Conservation (phyloP, 495 filamentous ascomycete species). For the Xylaria acuta region DNA sequence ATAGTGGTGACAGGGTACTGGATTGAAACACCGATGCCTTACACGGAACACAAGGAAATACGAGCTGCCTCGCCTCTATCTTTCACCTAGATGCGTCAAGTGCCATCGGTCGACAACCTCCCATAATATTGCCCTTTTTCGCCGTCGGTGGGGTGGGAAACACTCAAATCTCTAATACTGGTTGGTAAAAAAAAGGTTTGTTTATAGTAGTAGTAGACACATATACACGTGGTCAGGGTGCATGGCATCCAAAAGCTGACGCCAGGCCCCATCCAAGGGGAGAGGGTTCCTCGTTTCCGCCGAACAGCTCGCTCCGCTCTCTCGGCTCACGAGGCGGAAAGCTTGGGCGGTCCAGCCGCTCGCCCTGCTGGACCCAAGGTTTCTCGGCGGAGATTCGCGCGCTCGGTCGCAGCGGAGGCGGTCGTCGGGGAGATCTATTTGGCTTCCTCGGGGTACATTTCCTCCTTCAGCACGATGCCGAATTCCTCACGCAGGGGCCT, state of each 20-base stretch:
- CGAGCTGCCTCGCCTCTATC: constrained; percentile 25
- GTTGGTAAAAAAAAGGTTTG: constrained; percentile 21
- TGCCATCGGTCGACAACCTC: not conserved
- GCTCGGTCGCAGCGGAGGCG: constrained; percentile 6
- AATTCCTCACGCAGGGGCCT: constrained; percentile 92
- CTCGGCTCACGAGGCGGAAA: not conserved
- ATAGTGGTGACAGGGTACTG: not conserved
- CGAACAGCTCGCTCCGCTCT: constrained; percentile 14
- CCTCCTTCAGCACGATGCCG: constrained; percentile 89
- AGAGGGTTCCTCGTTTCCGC: constrained; percentile 11
- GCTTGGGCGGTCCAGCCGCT: not conserved
- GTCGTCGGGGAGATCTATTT: constrained; percentile 49
- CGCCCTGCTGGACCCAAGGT: not conserved
- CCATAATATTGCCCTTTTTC: not conserved
- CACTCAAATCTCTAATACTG: constrained; percentile 28
- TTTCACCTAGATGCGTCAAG: constrained; percentile 15
- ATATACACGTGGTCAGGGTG: constrained; percentile 37
- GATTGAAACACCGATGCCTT: constrained; percentile 22
- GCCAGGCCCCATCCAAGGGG: constrained; percentile 24
- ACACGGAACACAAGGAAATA: constrained; percentile 19
- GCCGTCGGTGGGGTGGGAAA: not conserved
- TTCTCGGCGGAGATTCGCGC: constrained; percentile 6
- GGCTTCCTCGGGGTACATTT: constrained; percentile 82
- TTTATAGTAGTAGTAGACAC: constrained; percentile 35
- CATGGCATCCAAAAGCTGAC: constrained; percentile 27